Percentiles rank a stretch among this genome's conserved stretches.
phyloP scores from a whole-genome alignment of 1,284 basidiomycete genomes.

The Cutaneotrichosporon sp. region DNA sequence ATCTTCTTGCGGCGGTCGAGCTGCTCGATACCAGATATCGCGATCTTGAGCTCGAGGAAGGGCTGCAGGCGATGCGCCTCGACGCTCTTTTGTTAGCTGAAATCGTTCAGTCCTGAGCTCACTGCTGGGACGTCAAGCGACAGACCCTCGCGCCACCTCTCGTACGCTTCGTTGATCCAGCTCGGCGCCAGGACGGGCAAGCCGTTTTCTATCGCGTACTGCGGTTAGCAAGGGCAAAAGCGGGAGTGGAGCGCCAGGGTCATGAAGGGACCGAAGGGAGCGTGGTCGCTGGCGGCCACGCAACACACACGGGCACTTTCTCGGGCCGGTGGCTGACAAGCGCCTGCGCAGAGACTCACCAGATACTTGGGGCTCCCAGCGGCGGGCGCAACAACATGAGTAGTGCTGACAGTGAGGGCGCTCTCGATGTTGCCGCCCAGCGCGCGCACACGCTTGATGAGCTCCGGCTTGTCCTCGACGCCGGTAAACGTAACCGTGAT shows the following conservation, averaged over 20 bases:
- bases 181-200: constrained; percentile 43
- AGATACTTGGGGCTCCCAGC: constrained; percentile 44
- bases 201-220: constrained; percentile 48
- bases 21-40: constrained; percentile 47
- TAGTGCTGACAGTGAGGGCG: constrained; percentile 44
- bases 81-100: constrained; percentile 25
- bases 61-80: constrained; percentile 36
- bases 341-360: constrained; percentile 24
- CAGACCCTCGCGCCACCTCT: constrained; percentile 33
- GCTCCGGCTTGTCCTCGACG: constrained; percentile 43
- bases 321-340: no score
- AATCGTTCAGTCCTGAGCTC: no score
- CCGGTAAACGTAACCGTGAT: constrained; percentile 48
- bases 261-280: neutral
- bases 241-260: neutral
- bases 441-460: constrained; percentile 27
- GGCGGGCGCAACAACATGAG: constrained; percentile 44
- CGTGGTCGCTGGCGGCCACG: neutral
- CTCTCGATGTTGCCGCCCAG: constrained; percentile 43
- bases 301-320: no score
- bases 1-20: constrained; percentile 46
- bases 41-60: constrained; percentile 43
- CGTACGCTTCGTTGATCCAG: constrained; percentile 44
- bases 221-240: constrained; percentile 10
- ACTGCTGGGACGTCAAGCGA: constrained; percentile 34